A percentile compares a stretch with the other conserved stretches of the same genome.
Evolutionary conservation across 164 flowering plant genomes (phyloP).

Genomic region (Vitis cinerea): DNA sequence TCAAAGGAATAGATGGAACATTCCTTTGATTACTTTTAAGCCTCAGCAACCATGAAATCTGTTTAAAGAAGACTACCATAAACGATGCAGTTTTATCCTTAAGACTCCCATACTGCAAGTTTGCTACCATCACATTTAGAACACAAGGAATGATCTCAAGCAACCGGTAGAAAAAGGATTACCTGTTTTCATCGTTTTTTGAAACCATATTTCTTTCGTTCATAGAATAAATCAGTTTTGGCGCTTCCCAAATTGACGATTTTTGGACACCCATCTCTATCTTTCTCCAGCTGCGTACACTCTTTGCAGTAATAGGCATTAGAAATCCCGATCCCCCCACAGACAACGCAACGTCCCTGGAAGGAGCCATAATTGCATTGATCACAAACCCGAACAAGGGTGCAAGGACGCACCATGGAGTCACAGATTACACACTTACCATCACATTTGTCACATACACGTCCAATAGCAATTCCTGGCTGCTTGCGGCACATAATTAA

Average conservation of each 20-base stretch:
- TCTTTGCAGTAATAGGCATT: constrained; percentile 92
- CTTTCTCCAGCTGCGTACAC: constrained; percentile 90
- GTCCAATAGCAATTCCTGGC: constrained; percentile 69
- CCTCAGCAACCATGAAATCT: too few species aligned
- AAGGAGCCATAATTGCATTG: constrained; percentile 92
- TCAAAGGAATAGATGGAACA: too few species aligned
- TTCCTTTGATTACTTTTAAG: too few species aligned
- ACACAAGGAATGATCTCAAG: too few species aligned
- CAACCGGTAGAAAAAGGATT: too few species aligned
- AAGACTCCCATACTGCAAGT: too few species aligned
- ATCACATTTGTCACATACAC: constrained; percentile 65
- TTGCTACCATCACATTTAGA: too few species aligned
- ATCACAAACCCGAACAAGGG: constrained; percentile 77
- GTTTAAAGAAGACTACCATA: too few species aligned
- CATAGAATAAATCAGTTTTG: constrained; percentile 80
- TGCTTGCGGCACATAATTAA: constrained; percentile 69
- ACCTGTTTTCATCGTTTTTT: constrained; percentile 55
- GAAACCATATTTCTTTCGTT: constrained; percentile 84
- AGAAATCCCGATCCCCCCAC: constrained; percentile 88
- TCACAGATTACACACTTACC: constrained; percentile 71
- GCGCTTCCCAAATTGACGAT: constrained; percentile 88
- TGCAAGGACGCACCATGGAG: constrained; percentile 73
- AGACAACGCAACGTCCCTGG: constrained; percentile 73
- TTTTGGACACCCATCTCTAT: constrained; percentile 81
- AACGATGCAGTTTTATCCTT: too few species aligned